Conservation (phyloP, 2,329 filamentous ascomycete species). For the Daldinia sp. region DNA sequence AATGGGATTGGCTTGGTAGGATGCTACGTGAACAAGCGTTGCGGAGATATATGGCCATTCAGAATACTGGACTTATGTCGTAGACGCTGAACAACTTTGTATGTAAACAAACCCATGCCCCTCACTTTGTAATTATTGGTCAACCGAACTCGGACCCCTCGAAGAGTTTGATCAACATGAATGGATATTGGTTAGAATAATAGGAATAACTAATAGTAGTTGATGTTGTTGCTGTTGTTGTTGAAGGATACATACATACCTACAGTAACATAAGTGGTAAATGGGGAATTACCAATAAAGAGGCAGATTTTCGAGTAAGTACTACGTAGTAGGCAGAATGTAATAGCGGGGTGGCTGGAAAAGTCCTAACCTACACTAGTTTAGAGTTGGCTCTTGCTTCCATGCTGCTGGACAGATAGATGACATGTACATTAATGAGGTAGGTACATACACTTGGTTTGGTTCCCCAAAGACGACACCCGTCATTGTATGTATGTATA, state of each 20-base stretch:
- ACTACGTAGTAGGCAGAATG: constrained; percentile 12
- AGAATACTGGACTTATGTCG: constrained; percentile 29
- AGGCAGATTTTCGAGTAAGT: no score
- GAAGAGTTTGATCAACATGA: constrained; percentile 30
- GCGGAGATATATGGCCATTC: constrained; percentile 34
- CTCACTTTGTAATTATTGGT: constrained; percentile 37
- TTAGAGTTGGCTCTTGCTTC: neutral
- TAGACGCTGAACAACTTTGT: constrained; percentile 37
- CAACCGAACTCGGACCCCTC: constrained; percentile 21
- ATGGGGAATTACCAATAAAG: constrained; percentile 21
- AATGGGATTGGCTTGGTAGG: constrained; percentile 31
- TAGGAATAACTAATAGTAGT: constrained; percentile 24
- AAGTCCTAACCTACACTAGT: neutral
- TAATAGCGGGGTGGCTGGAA: constrained; percentile 22
- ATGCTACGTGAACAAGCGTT: constrained; percentile 32
- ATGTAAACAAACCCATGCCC: constrained; percentile 42
- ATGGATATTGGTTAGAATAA: constrained; percentile 41
- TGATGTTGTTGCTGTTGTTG: neutral
- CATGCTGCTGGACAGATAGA: no score
- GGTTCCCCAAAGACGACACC: no score
- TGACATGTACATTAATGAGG: neutral
- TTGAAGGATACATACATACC: no score
- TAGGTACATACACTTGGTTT: neutral
- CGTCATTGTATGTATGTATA: no score
- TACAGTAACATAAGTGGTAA: no score